Percentiles rank a stretch among this genome's conserved stretches.
Evolutionary conservation across 345 rosid genomes (phyloP).

Genomic region (Brassica napus): Da-Ae NC_063438.1:28242001-28242500

Average conservation of each 20-base stretch:
- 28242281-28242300: not conserved
- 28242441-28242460: not conserved
- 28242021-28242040: slow-evolving; percentile 32
- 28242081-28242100: slow-evolving; percentile 13
- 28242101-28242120: not conserved
- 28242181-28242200: not conserved
- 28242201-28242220: not conserved
- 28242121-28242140: slow-evolving; percentile 30
- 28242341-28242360: not conserved
- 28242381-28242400: not conserved
- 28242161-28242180: not conserved
- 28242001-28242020: slow-evolving; percentile 43
- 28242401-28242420: not conserved
- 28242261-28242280: not conserved
- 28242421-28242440: not conserved
- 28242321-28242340: not conserved
- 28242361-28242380: not conserved
- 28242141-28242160: slow-evolving; percentile 25
- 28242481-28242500: slow-evolving; percentile 39
- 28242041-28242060: slow-evolving; percentile 18
- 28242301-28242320: not conserved
- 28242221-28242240: not conserved
- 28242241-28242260: not conserved
- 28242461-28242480: slow-evolving; percentile 21
- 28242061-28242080: not conserved